phyloP scores from a whole-genome alignment of 208 protist species.

The Wallacemonas sp. region DNA sequence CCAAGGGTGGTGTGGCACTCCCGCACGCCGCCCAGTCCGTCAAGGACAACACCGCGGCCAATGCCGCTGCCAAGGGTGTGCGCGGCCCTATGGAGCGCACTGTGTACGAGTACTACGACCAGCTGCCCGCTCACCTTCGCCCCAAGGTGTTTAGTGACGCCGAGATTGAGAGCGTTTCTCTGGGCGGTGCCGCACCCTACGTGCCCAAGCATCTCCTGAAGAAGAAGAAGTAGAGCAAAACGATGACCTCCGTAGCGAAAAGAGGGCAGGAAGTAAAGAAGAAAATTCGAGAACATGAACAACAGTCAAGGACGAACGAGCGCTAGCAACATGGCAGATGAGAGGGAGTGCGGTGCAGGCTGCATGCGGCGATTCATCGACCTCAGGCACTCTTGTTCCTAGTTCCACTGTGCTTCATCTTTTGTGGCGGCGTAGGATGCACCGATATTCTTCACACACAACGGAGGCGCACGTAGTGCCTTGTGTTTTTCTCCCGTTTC shows the following conservation, averaged over 20 bases:
- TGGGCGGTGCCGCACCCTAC: conserved; percentile 83
- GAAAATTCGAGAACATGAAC: too few relatives aligned
- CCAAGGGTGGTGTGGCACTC: conserved; percentile 30
- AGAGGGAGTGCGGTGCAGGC: too few relatives aligned
- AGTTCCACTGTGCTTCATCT: too few relatives aligned
- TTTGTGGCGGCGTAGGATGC: too few relatives aligned
- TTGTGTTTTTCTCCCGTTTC: neutral
- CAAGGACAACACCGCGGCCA: conserved; percentile 11
- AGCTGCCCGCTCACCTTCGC: conserved; percentile 63
- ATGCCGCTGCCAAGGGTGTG: conserved; percentile 15
- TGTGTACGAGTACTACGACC: conserved; percentile 53
- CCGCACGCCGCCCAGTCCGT: conserved; percentile 10
- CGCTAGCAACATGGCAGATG: too few relatives aligned
- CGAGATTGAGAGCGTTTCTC: conserved; percentile 76
- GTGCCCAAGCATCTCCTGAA: conserved; percentile 69
- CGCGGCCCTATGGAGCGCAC: conserved; percentile 13
- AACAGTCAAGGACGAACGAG: too few relatives aligned
- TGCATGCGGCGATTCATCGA: too few relatives aligned
- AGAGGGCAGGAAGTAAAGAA: too few relatives aligned
- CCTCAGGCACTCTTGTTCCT: too few relatives aligned
- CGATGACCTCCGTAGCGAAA: too few relatives aligned
- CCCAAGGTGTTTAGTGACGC: conserved; percentile 61
- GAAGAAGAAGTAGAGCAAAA: conserved; percentile 67
- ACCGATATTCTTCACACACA: too few relatives aligned
- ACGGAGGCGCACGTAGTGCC: too few relatives aligned